Evolutionary conservation across 305 asterid genomes (phyloP), one percentile per base, ranked within the genome.

Genomic region (Nicotiana rustica): DNA sequence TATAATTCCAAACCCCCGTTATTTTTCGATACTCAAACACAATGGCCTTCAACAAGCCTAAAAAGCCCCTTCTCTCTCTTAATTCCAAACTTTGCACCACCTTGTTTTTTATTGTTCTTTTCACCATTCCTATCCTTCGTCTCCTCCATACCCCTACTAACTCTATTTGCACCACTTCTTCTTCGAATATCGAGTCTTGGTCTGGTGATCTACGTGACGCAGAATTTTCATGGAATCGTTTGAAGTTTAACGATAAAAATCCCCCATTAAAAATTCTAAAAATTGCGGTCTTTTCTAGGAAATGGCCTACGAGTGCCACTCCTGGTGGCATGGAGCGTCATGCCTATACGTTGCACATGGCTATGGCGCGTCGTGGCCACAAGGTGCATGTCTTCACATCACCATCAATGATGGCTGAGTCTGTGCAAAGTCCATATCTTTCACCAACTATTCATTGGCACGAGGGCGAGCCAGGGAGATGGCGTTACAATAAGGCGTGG

Each of bases 321-420:
- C 98, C 97, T 0, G 98, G 99, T 33, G 97, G 99, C 81, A 95
- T 94, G 98, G 99, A 95, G 84, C 95, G 97, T 12, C 99, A 94
- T 82, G 98, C 99, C 0, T 86, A 92, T 15, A 94, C 98, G 4
- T 88, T 95, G 77, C 95, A 94, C 83, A 87, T 88, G 6, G 91
- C 96, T 29, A 89, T 95, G 21, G 91, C 97, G 0, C 90, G 78
- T 4, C 92, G 98, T 5, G 96, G 99, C 0, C 99, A 95, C 56
- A 84, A 75, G 29, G 90, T 93, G 2, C 99, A 95, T 81, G 83
- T 95, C 61, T 94, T 94, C 83, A 95, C 97, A 6, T 94, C 99
- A 47, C 98, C 97, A 0, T 69, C 89, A 1, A 38, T 77, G 49
- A 55, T 29, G 2, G 67, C 68, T 21, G 77, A 35, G 13, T 31